Evolutionary conservation across 2,329 filamentous ascomycete species (phyloP).

Genomic region (Colletotrichum costaricense): DNA sequence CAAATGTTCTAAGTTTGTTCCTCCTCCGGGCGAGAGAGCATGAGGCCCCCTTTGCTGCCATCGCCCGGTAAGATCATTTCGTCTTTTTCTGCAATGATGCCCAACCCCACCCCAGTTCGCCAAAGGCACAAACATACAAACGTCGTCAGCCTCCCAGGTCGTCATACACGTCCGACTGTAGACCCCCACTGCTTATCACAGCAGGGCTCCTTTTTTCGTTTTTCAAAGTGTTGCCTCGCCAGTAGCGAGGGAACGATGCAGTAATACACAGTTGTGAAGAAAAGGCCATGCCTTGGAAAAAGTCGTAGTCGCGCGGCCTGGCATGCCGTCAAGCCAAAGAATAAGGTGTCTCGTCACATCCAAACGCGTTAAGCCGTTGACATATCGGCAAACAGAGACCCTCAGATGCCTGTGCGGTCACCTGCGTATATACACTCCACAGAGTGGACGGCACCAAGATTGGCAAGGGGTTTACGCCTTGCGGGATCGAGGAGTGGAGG

Average conservation of each 20-base stretch:
- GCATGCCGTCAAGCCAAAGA: conserved; percentile 21
- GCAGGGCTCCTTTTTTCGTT: conserved; percentile 23
- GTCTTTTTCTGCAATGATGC: conserved; percentile 32
- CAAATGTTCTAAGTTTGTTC: conserved; percentile 34
- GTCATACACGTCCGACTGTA: conserved; percentile 36
- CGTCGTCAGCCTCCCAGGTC: conserved; percentile 36
- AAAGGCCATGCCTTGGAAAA: conserved; percentile 13
- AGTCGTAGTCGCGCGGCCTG: conserved; percentile 9
- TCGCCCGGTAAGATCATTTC: conserved; percentile 21
- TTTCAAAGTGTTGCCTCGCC: conserved; percentile 27
- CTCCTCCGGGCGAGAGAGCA: conserved; percentile 13
- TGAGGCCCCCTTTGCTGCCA: not conserved
- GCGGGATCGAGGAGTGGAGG: conserved; percentile 72
- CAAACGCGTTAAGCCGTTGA: conserved; percentile 23
- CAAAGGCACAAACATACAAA: conserved; percentile 37
- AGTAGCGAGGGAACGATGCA: conserved; percentile 23
- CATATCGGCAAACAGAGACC: conserved; percentile 15
- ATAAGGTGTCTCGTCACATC: conserved; percentile 16
- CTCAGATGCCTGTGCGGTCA: conserved; percentile 2
- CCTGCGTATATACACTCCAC: conserved; percentile 35
- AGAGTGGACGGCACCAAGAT: conserved; percentile 14
- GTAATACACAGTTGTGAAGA: conserved; percentile 35
- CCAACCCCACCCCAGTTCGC: conserved; percentile 33
- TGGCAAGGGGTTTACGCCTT: conserved; percentile 66
- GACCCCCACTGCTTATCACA: conserved; percentile 23